Evolutionary conservation across 495 filamentous ascomycete species (phyloP), one percentile per base, ranked within the genome.

Genomic region (Lophium mytilinum): DNA sequence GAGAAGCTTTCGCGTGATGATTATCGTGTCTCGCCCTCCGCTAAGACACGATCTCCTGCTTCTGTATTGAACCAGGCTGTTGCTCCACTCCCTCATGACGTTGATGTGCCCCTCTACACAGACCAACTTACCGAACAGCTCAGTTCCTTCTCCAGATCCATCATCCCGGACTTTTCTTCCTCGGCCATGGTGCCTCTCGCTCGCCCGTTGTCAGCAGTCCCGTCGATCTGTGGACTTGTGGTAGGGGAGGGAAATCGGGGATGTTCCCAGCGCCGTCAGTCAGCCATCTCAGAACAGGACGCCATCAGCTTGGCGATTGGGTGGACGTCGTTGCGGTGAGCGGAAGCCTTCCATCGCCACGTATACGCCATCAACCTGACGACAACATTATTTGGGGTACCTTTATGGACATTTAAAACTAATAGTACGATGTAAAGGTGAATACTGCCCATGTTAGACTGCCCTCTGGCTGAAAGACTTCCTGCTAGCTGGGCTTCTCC

Each of bases 71-170:
- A n/a, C 21, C 21, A 5, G 43, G 43, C 43, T 48, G 21, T 19
- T 18, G 19, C 21, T 9, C 14, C 6, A 6, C 24, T 30, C 24
- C 24, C 24, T 30, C 24, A 30, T 37, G 35, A 14, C 15, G 12
- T 34, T 52, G 41, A 40, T 30, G 19, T 15, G 15, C 19, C 21
- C 45, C 45, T 14, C 45, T 24, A 14, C 45, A 48, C 19, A 57
- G 37, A 35, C 34, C 35, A 49, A 78, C 86, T 73, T 79, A 96
- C 90, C 62, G 91, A 94, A 71, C 91, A 96, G 1, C 84, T 89
- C 72, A 96, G 73, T 77, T 96, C 90, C 66, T 85, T 89, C 73
- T 95, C 91, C 50, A 95, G 75, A 66, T 88, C 88, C 42, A 84
- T 66, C 30, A 69, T 53, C 12, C 65, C 69, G 4, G 53, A 41